Evolutionary conservation across 2,329 filamentous ascomycete species (phyloP), one percentile per base, ranked within the genome.

Genomic region (Curvularia eragrostidis): DNA sequence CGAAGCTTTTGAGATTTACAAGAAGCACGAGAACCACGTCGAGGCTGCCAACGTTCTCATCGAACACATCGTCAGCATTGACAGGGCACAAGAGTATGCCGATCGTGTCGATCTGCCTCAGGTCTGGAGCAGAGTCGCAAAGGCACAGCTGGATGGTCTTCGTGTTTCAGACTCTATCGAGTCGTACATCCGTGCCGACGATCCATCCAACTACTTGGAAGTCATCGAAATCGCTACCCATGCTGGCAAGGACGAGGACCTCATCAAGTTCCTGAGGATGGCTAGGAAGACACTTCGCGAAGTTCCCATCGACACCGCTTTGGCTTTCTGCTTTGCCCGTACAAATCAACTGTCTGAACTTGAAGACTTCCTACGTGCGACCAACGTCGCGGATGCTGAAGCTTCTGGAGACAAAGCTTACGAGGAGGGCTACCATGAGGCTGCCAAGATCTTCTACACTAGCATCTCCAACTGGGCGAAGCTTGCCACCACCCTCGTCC

Each of bases 401-500:
- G 91, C 95, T 68, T 98, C 93, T 58, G 95, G 95, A 83, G 95
- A 99, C 84, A 97, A 97, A 84, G 94, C 95, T 21, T 98, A 97
- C 68, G 90, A 89, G 63, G 95, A 99, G 80, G 94, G 94, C 59
- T 89, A 91, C 73, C 94, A 95, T 73, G 90, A 98, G 83, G 95
- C 95, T 42, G 92, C 95, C 65, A 99, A 99, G 87, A 98, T 99
- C 74, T 99, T 98, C 85, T 99, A 89, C 82, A 92, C 88, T 54
- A 98, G 91, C 81, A 96, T 99, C 76, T 99, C 95, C 53, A 99
- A 99, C 85, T 99, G 95, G 95, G 94, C 94, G 54, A 99, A 99
- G 84, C 88, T 99, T 70, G 93, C 95, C 13, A 98, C 95, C 10
- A 99, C 95, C 10, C 86, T 98, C 59, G 95, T 99, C n/a, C 93